These are phyloP conservation scores for Malbranchea zuffiana DNA, from an alignment of 2,329 filamentous ascomycete species.

Conservation along the genomic window DNA sequence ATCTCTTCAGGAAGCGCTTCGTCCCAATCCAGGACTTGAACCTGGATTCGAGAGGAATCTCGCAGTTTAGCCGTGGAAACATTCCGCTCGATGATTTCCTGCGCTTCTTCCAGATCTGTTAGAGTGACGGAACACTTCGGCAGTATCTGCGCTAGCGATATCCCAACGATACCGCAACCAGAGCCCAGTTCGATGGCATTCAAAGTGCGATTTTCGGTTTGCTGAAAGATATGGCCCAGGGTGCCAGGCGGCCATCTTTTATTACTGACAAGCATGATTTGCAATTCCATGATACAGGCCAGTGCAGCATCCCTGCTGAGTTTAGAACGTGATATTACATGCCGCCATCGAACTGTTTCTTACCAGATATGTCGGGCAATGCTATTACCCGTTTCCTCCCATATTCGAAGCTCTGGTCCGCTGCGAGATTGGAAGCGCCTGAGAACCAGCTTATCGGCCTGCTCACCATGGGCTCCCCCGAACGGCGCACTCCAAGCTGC, in stretches of 20 bases:
- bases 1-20: slow-evolving; percentile 37
- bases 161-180: slow-evolving; percentile 58
- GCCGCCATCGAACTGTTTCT: slow-evolving; percentile 11
- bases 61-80: slow-evolving; percentile 36
- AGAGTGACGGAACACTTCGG: slow-evolving; percentile 45
- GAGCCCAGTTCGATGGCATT: slow-evolving; percentile 54
- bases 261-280: slow-evolving; percentile 16
- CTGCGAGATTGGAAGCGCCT: slow-evolving; percentile 33
- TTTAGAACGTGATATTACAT: neutral
- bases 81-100: slow-evolving; percentile 50
- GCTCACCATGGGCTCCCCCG: slow-evolving; percentile 30
- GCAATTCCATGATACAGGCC: slow-evolving; percentile 44
- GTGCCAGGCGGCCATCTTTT: slow-evolving; percentile 24
- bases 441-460: slow-evolving; percentile 45
- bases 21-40: slow-evolving; percentile 55
- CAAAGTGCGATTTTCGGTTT: slow-evolving; percentile 25
- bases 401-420: slow-evolving; percentile 38
- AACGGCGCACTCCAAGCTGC: slow-evolving; percentile 45
- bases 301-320: slow-evolving; percentile 49
- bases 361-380: slow-evolving; percentile 64
- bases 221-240: no score
- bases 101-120: slow-evolving; percentile 56
- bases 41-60: slow-evolving; percentile 35
- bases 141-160: slow-evolving; percentile 48
- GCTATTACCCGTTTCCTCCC: slow-evolving; percentile 61